Evolutionary conservation across 257 asterid genomes (phyloP), one percentile per base, ranked within the genome.

Genomic region (Solanum paucissectum): DNA sequence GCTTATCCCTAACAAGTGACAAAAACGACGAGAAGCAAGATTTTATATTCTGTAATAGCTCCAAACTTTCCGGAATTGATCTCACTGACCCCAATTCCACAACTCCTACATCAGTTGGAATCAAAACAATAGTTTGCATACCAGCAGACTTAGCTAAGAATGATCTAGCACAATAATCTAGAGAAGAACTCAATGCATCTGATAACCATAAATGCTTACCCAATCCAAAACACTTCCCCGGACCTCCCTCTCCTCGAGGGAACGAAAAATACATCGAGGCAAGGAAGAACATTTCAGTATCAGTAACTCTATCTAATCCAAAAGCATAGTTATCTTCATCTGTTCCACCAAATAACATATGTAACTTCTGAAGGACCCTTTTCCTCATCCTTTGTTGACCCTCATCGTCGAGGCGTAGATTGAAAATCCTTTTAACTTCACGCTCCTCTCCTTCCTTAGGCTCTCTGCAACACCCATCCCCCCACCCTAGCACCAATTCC

Each of bases 391-490:
- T 94, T 85, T 97, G 99, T 52, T 91, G 95, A 68, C 94, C 90
- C 85, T 93, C 99, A 76, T 95, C 98, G 89, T 92, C 98, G 8
- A 90, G 91, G 13, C 96, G 88, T 87, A 91, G 89, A 73, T 90
- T 91, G 62, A 93, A 90, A 86, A 92, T 90, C 49, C 91, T 92
- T 42, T 92, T 91, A 8, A 88, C 90, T 72, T 95, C 95, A 6
- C 95, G 90, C 90, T 91, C 98, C 90, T 97, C 99, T 1, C 90
- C 93, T 3, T 89, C 96, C 23, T 83, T 89, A 23, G 98, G 98
- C 89, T 97, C 99, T 71, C 99, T 92, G 66, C 99, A 97, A 81
- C 98, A 96, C 25, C 99, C 99, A 83, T 97, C 99, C 4, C 99
- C 99, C 99, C 99, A 97, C 25, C 98, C 99, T 49, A 97, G 86